phyloP scores from a whole-genome alignment of 129 eudicot species.

The Artemisia argyi region DNA sequence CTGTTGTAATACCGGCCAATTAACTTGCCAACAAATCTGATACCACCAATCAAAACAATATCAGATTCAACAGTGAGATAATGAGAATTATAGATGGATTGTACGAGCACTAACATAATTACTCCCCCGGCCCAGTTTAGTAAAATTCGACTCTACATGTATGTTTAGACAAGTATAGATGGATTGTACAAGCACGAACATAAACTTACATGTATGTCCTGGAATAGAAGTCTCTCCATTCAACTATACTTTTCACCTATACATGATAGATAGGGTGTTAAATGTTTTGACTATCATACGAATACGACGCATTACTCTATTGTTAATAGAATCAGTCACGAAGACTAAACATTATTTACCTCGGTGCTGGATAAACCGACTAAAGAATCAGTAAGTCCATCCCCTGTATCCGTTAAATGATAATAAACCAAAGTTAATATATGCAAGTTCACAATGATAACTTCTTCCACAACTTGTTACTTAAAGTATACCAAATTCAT shows the following conservation, averaged over 20 bases:
- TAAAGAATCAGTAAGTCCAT: slow-evolving; percentile 82
- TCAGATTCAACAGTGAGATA: slow-evolving; percentile 2
- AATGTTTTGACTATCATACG: neutral
- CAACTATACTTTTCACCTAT: slow-evolving; percentile 91
- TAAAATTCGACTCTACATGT: no score
- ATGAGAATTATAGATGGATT: neutral
- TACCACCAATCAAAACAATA: neutral
- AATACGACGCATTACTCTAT: slow-evolving; percentile 10
- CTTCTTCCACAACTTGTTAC: neutral
- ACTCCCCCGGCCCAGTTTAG: no score
- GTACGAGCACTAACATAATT: neutral
- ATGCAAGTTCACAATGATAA: slow-evolving; percentile 10
- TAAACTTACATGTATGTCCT: slow-evolving; percentile 66
- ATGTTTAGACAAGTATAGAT: no score
- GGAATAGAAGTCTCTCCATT: slow-evolving; percentile 88
- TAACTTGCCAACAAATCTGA: slow-evolving; percentile 73
- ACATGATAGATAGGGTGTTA: slow-evolving; percentile 14
- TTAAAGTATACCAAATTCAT: slow-evolving; percentile 13
- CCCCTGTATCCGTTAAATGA: slow-evolving; percentile 56
- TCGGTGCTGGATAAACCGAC: slow-evolving; percentile 69
- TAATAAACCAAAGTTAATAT: neutral
- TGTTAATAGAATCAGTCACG: neutral
- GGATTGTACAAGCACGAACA: neutral
- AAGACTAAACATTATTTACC: slow-evolving; percentile 39
- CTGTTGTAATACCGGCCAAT: slow-evolving; percentile 78